These are phyloP conservation scores for Heterobasidion irregulare DNA, from an alignment of 1,284 basidiomycete species.

Conservation along the genomic window DNA sequence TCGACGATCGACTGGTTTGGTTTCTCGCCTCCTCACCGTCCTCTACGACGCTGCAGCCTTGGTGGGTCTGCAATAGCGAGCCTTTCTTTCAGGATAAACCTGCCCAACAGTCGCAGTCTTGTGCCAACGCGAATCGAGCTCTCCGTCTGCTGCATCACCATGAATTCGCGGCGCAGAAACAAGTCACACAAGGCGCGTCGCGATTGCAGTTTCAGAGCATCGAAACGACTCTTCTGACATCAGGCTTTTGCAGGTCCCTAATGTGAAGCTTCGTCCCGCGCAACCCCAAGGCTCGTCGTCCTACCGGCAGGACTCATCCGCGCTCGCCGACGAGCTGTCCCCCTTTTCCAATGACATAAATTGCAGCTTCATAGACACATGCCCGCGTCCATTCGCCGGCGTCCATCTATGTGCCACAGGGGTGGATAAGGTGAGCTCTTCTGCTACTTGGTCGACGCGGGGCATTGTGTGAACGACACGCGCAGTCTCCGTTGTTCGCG, in stretches of 20 bases:
- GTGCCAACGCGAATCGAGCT: neutral
- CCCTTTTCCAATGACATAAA: neutral
- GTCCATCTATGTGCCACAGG: constrained; percentile 62
- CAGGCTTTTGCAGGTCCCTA: neutral
- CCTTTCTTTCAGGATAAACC: neutral
- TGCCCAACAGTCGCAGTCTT: no score
- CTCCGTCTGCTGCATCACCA: neutral
- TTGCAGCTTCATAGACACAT: constrained; percentile 1
- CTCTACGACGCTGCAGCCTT: neutral
- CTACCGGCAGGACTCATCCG: neutral
- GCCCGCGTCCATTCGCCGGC: constrained; percentile 5
- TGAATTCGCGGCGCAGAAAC: constrained; percentile 2
- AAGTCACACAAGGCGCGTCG: constrained; percentile 3
- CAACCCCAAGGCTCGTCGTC: neutral
- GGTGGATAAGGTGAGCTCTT: constrained; percentile 52
- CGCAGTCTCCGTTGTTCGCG: constrained; percentile 58
- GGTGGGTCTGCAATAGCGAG: neutral
- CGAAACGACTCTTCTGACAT: neutral
- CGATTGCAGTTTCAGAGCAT: neutral
- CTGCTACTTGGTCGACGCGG: neutral
- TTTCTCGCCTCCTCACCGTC: neutral
- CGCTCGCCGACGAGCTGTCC: neutral
- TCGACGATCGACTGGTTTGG: neutral
- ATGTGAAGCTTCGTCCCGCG: constrained; percentile 3
- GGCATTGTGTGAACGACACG: neutral